These are phyloP conservation scores for Raphanus raphanistrum DNA, from an alignment of 345 rosid genomes.

Conservation along the genomic window DNA sequence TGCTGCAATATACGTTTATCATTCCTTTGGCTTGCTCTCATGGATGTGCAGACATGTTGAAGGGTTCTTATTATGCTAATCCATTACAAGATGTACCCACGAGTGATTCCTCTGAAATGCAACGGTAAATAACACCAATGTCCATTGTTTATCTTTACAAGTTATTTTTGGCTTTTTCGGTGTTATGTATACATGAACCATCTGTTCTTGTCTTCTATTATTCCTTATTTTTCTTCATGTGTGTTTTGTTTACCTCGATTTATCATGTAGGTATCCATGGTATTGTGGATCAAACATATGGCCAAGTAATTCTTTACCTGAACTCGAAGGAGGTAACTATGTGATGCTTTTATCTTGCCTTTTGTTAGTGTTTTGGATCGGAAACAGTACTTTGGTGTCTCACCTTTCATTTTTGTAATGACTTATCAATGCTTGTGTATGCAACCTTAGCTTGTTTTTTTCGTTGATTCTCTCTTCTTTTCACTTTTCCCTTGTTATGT, in stretches of 20 bases:
- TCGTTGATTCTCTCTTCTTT: neutral
- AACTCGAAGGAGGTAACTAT: constrained; percentile 75
- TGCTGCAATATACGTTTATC: neutral
- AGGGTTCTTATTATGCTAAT: constrained; percentile 90
- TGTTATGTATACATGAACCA: neutral
- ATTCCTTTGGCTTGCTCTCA: constrained; percentile 13
- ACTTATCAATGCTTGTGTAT: neutral
- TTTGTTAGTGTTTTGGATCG: constrained; percentile 1
- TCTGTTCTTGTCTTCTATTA: neutral
- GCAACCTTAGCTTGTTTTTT: neutral
- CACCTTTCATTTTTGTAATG: neutral
- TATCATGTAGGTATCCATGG: constrained; percentile 68
- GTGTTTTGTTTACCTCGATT: constrained; percentile 12
- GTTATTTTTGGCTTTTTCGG: neutral
- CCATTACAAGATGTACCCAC: constrained; percentile 81
- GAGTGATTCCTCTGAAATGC: constrained; percentile 46
- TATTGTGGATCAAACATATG: constrained; percentile 92
- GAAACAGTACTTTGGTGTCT: neutral
- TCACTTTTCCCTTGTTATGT: neutral
- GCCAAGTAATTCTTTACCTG: constrained; percentile 72
- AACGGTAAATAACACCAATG: constrained; percentile 46
- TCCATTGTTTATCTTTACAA: constrained; percentile 9
- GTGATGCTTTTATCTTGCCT: constrained; percentile 15
- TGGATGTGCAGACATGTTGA: constrained; percentile 59
- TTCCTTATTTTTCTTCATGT: neutral